Evolutionary conservation across 345 rosid genomes (phyloP), one percentile per base, ranked within the genome.

Genomic region (Lumnitzera littorea): DNA sequence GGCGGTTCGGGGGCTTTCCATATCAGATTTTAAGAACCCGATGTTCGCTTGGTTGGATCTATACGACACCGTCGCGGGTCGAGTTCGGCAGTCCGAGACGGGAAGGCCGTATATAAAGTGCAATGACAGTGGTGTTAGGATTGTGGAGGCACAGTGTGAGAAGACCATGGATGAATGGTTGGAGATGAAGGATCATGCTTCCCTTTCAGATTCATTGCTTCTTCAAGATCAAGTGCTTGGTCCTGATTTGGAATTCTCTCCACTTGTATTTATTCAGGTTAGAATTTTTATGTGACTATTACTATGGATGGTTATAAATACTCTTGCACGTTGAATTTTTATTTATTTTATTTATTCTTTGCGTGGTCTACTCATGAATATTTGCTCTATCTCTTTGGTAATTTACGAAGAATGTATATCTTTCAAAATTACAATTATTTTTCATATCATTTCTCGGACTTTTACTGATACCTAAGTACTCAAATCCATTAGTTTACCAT

Each of bases 211-310:
- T 63, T 64, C 63, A 63, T 67, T 25, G 31, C 80, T 91, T 25
- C 76, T 63, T 4, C 55, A 71, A 13, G 24, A 64, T 48, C 83
- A 79, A 20, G 74, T 63, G 17, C 81, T 87, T 57, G 91, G 97
- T n/a, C 95, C 92, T 49, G 97, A 87, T 66, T 66, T 91, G 47
- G 70, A 49, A 12, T 91, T 84, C 75, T 76, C 92, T n/a, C 97
- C 97, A 13, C 74, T 82, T 41, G 67, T 82, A 12, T 82, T 61
- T 63, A 48, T 87, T 5, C 96, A 91, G 96, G 97, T 89, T 20
- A 20, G 20, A 20, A 20, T 20, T 20, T 20, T 20, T 20, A 20
- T 20, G 20, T 20, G 20, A 20, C 20, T 20, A 20, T 20, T 20
- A 20, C 20, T 20, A 20, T 1, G 1, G 31, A 27, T 27, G 5